Conservation (phyloP, 306 rosid genomes). For the Prunus salicina region DNA sequence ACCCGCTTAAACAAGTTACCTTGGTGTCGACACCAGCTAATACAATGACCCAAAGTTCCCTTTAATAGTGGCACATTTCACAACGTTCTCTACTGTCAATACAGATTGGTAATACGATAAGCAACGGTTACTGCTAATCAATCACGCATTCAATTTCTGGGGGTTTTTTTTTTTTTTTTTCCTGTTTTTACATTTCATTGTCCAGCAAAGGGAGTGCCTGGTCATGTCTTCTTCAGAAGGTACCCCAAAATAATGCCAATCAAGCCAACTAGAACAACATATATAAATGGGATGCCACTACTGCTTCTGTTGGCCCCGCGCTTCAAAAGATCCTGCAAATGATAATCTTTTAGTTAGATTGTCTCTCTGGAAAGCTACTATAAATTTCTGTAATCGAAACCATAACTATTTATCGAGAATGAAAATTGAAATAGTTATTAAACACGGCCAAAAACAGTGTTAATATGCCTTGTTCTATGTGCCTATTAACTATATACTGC, state of each 20-base stretch:
- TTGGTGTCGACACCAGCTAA: slow-evolving; percentile 31
- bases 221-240: slow-evolving; percentile 71
- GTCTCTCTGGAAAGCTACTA: not conserved
- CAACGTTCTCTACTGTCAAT: slow-evolving; percentile 25
- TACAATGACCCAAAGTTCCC: slow-evolving; percentile 24
- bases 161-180: not conserved
- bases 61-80: slow-evolving; percentile 32
- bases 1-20: slow-evolving; percentile 22
- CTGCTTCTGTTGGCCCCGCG: slow-evolving; percentile 34
- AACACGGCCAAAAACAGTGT: not conserved
- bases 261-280: slow-evolving; percentile 56
- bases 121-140: slow-evolving; percentile 27
- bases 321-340: slow-evolving; percentile 64
- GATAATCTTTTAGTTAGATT: slow-evolving; percentile 2
- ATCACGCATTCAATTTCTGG: slow-evolving; percentile 27
- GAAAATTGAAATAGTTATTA: no score
- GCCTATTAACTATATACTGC: not conserved
- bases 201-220: not conserved
- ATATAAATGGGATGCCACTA: slow-evolving; percentile 52
- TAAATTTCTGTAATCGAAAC: not conserved
- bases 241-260: slow-evolving; percentile 78
- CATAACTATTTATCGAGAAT: not conserved
- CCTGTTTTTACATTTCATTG: slow-evolving; percentile 46
- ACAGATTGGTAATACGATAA: slow-evolving; percentile 35
- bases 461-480: not conserved